Conservation (phyloP, 2,329 filamentous ascomycete genomes). For the Talaromyces sp. region DNA sequence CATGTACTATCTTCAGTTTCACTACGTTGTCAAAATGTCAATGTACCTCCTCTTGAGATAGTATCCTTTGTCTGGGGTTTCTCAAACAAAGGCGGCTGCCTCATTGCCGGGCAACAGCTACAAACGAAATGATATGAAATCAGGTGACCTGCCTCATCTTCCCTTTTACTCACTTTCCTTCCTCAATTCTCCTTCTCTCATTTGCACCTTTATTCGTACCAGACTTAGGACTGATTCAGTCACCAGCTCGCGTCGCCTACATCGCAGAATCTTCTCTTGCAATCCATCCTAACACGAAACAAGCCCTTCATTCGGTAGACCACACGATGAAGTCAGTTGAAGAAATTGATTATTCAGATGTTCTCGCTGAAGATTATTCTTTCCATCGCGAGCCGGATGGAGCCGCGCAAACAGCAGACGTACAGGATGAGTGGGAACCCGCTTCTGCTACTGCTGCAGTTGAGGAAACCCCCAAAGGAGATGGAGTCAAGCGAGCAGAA, state of each 20-base stretch:
- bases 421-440: slow-evolving; percentile 5
- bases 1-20: too few species aligned
- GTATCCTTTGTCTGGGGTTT: not conserved
- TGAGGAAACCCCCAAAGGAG: not conserved
- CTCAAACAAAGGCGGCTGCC: not conserved
- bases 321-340: not conserved
- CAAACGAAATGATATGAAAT: slow-evolving; percentile 1
- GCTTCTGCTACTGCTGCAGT: not conserved
- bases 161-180: not conserved
- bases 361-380: not conserved
- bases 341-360: not conserved
- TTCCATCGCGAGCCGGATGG: not conserved
- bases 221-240: not conserved
- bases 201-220: not conserved
- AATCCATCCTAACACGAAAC: not conserved
- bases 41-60: not conserved
- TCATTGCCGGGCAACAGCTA: not conserved
- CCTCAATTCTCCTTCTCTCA: not conserved
- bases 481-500: not conserved
- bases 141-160: not conserved
- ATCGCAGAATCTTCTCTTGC: not conserved
- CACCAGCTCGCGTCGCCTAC: not conserved
- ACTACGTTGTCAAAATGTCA: not conserved
- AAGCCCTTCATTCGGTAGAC: too few species aligned
- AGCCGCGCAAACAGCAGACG: not conserved